These are phyloP conservation scores for Fusarium papillatum DNA, from an alignment of 2,329 filamentous ascomycete genomes.

Conservation along the genomic window DNA sequence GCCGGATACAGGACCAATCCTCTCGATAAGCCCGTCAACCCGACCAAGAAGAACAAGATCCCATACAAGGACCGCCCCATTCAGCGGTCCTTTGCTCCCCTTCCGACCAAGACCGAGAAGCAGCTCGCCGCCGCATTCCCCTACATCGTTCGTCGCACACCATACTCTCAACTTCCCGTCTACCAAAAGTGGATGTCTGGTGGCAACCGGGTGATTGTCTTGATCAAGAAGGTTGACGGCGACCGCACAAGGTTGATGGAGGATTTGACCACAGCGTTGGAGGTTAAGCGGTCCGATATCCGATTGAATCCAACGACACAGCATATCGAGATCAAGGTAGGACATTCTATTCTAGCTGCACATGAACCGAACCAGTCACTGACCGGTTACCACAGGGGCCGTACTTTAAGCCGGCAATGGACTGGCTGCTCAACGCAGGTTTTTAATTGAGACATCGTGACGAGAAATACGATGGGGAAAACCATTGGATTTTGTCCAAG, in stretches of 20 bases:
- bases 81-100: constrained; percentile 45
- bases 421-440: constrained; percentile 51
- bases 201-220: constrained; percentile 81
- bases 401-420: constrained; percentile 44
- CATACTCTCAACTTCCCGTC: constrained; percentile 79
- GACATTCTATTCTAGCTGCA: not conserved
- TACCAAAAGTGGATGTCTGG: constrained; percentile 83
- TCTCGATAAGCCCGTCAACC: constrained; percentile 36
- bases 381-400: constrained; percentile 48
- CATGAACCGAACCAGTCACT: not conserved
- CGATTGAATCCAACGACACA: constrained; percentile 72
- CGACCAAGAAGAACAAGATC: constrained; percentile 44
- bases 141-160: constrained; percentile 82
- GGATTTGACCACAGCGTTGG: constrained; percentile 73
- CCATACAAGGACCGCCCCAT: constrained; percentile 40
- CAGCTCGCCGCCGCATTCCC: constrained; percentile 52
- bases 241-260: constrained; percentile 73
- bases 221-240: constrained; percentile 85
- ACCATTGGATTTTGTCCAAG: not conserved
- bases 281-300: constrained; percentile 67
- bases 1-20: constrained; percentile 39
- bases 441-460: constrained; percentile 45
- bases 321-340: constrained; percentile 82
- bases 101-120: constrained; percentile 47
- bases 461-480: not conserved